These are phyloP conservation scores for Ogataea saltuana DNA, from an alignment of 805 yeast species.

Conservation along the genomic window DNA sequence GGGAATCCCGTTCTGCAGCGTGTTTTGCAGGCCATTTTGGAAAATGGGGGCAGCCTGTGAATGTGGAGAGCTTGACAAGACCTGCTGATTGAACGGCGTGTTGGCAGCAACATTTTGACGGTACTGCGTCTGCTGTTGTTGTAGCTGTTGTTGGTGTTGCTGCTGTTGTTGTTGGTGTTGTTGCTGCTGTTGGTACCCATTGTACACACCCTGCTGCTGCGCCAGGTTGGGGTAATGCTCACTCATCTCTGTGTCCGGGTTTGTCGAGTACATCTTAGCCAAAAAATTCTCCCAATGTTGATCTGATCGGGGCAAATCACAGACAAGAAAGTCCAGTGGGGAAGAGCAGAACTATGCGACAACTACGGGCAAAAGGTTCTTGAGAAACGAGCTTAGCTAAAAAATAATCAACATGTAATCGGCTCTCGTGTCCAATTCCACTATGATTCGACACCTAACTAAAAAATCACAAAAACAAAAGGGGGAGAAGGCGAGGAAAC, in stretches of 20 bases:
- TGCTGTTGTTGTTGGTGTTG: slow-evolving; percentile 26
- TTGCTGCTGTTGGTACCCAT: slow-evolving; percentile 32
- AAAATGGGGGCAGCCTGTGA: slow-evolving; percentile 19
- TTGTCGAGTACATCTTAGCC: slow-evolving; percentile 12
- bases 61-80: slow-evolving; percentile 13
- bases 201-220: slow-evolving; percentile 27
- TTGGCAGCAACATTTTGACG: slow-evolving; percentile 11
- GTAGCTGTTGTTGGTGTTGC: slow-evolving; percentile 36
- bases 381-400: neutral
- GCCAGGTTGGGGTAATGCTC: slow-evolving; percentile 8
- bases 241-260: slow-evolving; percentile 10
- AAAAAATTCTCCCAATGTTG: neutral
- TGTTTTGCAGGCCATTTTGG: slow-evolving; percentile 20
- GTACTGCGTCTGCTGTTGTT: slow-evolving; percentile 36
- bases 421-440: neutral
- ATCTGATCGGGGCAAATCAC: slow-evolving; percentile 2
- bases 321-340: neutral
- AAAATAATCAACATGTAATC: neutral
- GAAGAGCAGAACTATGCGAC: neutral
- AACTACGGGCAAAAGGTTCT: neutral
- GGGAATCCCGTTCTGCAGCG: slow-evolving; percentile 24
- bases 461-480: neutral
- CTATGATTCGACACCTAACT: neutral
- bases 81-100: slow-evolving; percentile 10
- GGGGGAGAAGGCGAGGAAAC: slow-evolving; percentile 4